Base-by-base conservation (phyloP, 164 flowering plant genomes). In the Amborella trichopoda region DNA sequence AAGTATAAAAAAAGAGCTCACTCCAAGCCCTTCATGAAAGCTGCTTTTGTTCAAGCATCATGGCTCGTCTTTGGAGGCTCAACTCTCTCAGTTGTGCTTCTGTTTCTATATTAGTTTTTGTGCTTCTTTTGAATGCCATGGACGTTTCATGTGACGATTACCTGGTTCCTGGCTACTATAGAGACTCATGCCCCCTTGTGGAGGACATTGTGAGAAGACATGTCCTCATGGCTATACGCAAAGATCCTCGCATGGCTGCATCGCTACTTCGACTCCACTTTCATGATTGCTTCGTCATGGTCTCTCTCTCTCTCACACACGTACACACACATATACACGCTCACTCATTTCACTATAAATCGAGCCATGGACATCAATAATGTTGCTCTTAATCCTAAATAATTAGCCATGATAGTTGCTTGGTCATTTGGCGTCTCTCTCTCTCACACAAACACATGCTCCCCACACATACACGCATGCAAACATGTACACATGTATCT, bases 251-350 rank as follows among this genome's bases (percentile, higher is more conserved):
- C 5, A 68, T 76, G 71, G 95, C 95, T n/a, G 90, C 90, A 3
- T 72, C 86, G 0, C 78, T 84, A 27, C 84, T 84, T 36, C 80
- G 95, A 36, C 49, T 84, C 18, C 90, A 84, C 44, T 81, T 85
- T 46, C 95, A 85, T 49, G 95, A 81, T 49, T 85, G 95, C 48
- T 85, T 85, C 56, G 90, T 85, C 48, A 30, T 75, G 90, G 95
- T 85, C 13, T 40, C 28, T 17, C 5, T 34, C 27, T 33, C 23
- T 41, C 16, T 18, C 16, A n/a, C 18, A 12, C 4, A 30, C 34
- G 11, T 11, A 30, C 34, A 30, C 34, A 30, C 11, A 14, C 34
- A 30, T 11, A 30, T 11, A 30, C 34, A 30, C 34, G 11, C 40
- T 1, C 13, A 5, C 40, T 14, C 18, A 37, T 37, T 5, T 37